Evolutionary conservation across 768 basidiomycete genomes (phyloP).

Genomic region (Lactarius evosmus): DNA sequence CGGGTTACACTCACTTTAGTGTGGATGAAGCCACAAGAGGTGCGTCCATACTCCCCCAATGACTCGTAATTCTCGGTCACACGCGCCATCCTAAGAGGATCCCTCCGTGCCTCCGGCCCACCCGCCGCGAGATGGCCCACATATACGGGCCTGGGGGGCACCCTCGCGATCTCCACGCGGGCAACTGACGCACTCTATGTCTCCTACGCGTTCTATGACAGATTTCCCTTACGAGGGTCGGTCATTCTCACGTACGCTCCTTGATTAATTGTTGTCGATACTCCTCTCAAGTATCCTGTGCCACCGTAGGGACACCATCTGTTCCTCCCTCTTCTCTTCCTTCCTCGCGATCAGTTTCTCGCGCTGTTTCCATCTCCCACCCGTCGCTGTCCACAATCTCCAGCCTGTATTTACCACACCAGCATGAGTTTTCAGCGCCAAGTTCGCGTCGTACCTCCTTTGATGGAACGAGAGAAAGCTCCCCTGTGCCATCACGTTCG

Average conservation of each 20-base stretch:
- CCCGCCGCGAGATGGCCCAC: neutral
- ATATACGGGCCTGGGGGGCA: neutral
- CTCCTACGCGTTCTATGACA: neutral
- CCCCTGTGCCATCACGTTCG: conserved; percentile 7
- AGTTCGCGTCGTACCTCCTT: neutral
- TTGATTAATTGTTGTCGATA: neutral
- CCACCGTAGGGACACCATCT: neutral
- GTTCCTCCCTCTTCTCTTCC: neutral
- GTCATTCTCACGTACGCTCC: conserved; percentile 12
- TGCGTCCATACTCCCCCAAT: conserved; percentile 28
- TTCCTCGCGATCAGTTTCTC: neutral
- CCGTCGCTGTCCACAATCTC: conserved; percentile 1
- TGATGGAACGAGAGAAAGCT: neutral
- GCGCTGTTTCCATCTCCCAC: neutral
- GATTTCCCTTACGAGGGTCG: conserved; percentile 7
- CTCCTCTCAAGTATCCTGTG: neutral
- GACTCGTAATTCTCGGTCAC: conserved; percentile 31
- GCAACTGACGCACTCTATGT: neutral
- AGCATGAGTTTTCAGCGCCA: neutral
- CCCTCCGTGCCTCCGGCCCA: neutral
- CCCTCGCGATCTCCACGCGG: neutral
- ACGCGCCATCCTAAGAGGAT: conserved; percentile 21
- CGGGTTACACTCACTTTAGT: conserved; percentile 22
- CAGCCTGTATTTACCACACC: neutral
- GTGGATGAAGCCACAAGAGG: conserved; percentile 33